Evolutionary conservation across 2,329 filamentous ascomycete genomes (phyloP), one percentile per base, ranked within the genome.

Genomic region (Periconia digitata): DNA sequence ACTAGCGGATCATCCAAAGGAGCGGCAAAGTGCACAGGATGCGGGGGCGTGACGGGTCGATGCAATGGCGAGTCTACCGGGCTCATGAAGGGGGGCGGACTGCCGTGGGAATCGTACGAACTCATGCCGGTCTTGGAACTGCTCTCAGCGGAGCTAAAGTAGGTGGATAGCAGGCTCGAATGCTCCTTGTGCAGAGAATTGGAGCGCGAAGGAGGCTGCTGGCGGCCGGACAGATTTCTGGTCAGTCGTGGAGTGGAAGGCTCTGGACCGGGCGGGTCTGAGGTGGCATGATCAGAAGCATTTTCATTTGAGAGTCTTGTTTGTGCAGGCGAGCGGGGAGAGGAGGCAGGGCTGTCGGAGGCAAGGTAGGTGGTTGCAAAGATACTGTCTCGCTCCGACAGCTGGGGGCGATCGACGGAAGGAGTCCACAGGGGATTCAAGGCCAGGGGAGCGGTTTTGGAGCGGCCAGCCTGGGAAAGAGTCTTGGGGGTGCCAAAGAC

Each of bases 381-480:
- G 64, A 85, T 85, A 67, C 78, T 82, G 66, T 85, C 82, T 59
- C 82, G 72, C 67, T 85, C 82, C 21, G 80, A 82, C 54, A 85
- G 72, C 69, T 81, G 81, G 40, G 81, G 80, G 23, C 62, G 65
- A 51, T 73, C 69, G 48, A 63, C 65, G 16, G 69, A 64, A 38
- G 66, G 58, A 46, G 64, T 64, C 67, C 67, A 73, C 35, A 72
- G 63, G 36, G 58, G 57, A 34, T 70, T 66, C 16, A 64, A 57
- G 24, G 58, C 63, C 44, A 64, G 57, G 22, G 72, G 69, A 16
- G 63, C 66, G 16, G 72, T 73, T 53, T 63, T 68, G 49, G 71
- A 72, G 48, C 71, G 66, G 56, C 67, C 69, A 20, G 67, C 63
- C 49, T 66, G 64, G 24, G 67, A 64, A 49, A 72, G 67, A 34